These are phyloP conservation scores for Gentiana dahurica DNA, from an alignment of 257 asterid genomes.

Conservation along the genomic window DNA sequence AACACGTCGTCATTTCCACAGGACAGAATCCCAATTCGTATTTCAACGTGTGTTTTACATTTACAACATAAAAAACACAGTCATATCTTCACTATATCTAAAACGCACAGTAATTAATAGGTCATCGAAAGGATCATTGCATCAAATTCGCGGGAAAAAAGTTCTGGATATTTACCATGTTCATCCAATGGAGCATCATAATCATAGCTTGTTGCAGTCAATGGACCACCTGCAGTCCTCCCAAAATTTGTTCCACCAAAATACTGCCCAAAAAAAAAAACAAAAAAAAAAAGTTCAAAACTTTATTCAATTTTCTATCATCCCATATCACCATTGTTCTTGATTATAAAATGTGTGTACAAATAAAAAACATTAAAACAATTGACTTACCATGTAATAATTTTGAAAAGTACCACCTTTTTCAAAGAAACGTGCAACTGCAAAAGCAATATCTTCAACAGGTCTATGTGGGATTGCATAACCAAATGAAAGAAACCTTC, in stretches of 20 bases:
- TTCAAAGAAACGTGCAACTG: constrained; percentile 79
- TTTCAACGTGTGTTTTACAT: no score
- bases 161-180: constrained; percentile 32
- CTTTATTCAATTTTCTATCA: no score
- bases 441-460: constrained; percentile 76
- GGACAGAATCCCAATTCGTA: no score
- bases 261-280: constrained; percentile 27
- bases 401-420: constrained; percentile 81
- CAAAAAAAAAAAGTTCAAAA: no score
- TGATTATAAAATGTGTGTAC: no score
- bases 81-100: no score
- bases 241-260: constrained; percentile 80
- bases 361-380: not conserved
- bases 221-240: constrained; percentile 76
- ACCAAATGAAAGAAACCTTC: constrained; percentile 80
- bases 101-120: not conserved
- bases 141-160: not conserved
- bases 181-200: constrained; percentile 83
- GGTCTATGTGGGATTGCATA: constrained; percentile 73
- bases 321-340: no score
- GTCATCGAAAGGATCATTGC: no score
- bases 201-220: constrained; percentile 73
- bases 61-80: no score
- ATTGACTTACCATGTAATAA: constrained; percentile 65
- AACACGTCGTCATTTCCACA: no score